phyloP scores from a whole-genome alignment of 2,329 filamentous ascomycete genomes.

The Colletotrichum gloeosporioides region DNA sequence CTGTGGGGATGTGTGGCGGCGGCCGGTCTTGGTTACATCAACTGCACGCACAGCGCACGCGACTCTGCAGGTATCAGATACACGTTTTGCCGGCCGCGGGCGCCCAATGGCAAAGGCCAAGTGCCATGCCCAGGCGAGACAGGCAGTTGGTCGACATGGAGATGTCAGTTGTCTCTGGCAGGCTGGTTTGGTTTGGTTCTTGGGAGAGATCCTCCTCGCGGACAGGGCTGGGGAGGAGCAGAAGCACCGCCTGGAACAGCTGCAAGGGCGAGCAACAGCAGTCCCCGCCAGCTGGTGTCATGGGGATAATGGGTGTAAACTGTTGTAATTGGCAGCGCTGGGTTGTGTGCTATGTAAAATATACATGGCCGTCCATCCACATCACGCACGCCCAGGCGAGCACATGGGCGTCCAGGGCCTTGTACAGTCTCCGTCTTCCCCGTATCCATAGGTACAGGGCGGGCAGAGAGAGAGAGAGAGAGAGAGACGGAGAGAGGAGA shows the following conservation, averaged over 20 bases:
- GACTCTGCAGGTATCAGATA: conserved; percentile 1
- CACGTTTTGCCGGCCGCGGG: background rate
- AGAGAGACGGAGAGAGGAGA: background rate
- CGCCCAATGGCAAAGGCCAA: background rate
- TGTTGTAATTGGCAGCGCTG: background rate
- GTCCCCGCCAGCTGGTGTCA: background rate
- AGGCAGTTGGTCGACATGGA: background rate
- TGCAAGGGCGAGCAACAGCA: background rate
- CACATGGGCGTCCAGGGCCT: conserved; percentile 6
- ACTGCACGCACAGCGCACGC: background rate
- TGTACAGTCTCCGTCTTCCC: conserved; percentile 9
- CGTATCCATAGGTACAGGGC: background rate
- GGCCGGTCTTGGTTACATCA: conserved; percentile 10
- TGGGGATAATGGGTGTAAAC: background rate
- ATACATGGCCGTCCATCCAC: background rate
- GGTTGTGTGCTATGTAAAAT: background rate
- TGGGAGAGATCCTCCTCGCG: background rate
- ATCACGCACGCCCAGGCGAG: conserved; percentile 13
- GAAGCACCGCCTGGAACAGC: background rate
- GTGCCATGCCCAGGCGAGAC: background rate
- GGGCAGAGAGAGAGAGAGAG: background rate
- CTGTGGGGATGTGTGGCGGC: conserved; percentile 5
- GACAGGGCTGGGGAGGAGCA: background rate
- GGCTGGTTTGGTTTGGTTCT: background rate
- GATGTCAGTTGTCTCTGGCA: background rate